Conservation (phyloP, 495 filamentous ascomycete genomes). For the Trichoderma reesei region DNA sequence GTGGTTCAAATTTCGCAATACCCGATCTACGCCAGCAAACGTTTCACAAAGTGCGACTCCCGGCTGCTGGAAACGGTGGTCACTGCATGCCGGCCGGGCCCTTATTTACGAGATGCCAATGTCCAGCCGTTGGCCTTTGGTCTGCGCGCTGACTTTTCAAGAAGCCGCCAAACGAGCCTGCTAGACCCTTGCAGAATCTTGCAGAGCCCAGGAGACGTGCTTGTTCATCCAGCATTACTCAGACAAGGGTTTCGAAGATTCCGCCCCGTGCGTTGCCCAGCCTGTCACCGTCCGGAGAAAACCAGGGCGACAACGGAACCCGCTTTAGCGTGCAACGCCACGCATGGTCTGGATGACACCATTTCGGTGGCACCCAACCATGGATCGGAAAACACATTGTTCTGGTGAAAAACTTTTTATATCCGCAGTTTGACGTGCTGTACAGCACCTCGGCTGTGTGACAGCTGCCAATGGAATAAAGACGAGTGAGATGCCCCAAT, state of each 20-base stretch:
- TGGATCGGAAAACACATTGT: not conserved
- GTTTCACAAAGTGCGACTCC: not conserved
- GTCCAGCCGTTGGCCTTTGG: not conserved
- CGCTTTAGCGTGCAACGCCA: slow-evolving; percentile 1
- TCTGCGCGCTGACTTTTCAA: not conserved
- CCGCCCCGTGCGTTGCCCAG: not conserved
- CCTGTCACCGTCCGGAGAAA: not conserved
- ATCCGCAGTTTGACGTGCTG: not conserved
- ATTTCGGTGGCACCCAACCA: slow-evolving; percentile 1
- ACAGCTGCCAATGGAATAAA: not conserved
- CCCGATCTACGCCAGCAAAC: not conserved
- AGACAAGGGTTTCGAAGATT: not conserved
- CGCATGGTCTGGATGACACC: slow-evolving; percentile 6
- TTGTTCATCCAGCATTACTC: not conserved
- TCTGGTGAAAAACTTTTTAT: not conserved
- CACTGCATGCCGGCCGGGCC: not conserved
- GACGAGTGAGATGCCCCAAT: not conserved
- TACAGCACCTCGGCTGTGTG: not conserved
- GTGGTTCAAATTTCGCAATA: slow-evolving; percentile 8
- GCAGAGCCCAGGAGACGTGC: not conserved
- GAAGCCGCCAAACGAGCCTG: not conserved
- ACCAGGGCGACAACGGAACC: not conserved
- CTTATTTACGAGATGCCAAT: not conserved
- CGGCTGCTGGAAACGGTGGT: not conserved
- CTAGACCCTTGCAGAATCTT: not conserved